Base-by-base conservation (phyloP, 1,284 basidiomycete genomes). In the Tilletiopsis washingtonensis region DNA sequence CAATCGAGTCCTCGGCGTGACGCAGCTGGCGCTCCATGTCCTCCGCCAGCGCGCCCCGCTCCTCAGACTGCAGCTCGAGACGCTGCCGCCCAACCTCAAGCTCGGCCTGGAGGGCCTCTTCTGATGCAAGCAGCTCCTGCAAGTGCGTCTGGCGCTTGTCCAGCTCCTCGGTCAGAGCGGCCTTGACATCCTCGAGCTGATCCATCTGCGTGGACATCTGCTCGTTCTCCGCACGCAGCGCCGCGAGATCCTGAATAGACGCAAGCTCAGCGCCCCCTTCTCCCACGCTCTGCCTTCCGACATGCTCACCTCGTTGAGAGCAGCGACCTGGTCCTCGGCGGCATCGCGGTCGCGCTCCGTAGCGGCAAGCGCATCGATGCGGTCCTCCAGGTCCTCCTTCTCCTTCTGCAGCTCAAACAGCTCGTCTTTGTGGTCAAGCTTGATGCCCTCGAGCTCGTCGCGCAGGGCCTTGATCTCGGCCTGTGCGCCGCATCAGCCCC, bases 371-470 rank as follows among this genome's bases (percentile, higher is more conserved):
- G 64, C 57, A 38, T 64, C 46, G 15, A 51, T 34, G 23, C 26
- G 45, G n/a, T n/a, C 47, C 39, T 62, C 54, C 32, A 58, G 43
- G 27, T 54, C 52, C 29, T 61, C 63, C 12, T 53, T 56, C 40
- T 63, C 63, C 24, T 50, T 41, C 40, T 57, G 51, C 20, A 63
- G 47, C 44, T 59, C 54, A 49, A 62, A 63, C 44, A 62, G 52
- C 40, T 60, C 63, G 41, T 61, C 59, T 27, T 56, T 54, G 47
- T 65, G 63, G 38, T 64, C 58, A 21, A 59, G 58, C 40, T 56
- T 51, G 19, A 60, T 43, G 11, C 57, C 54, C 27, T 65, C 60
- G 39, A 65, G 54, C 19, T 56, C 54, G 32, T 58, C 48, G 38
- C 56, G 55, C 40, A 65, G 47, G 27, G 55, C 55, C 5, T 51